Conservation (phyloP, 148 eudicot species). For the Chenopodium berlandieri region DNA sequence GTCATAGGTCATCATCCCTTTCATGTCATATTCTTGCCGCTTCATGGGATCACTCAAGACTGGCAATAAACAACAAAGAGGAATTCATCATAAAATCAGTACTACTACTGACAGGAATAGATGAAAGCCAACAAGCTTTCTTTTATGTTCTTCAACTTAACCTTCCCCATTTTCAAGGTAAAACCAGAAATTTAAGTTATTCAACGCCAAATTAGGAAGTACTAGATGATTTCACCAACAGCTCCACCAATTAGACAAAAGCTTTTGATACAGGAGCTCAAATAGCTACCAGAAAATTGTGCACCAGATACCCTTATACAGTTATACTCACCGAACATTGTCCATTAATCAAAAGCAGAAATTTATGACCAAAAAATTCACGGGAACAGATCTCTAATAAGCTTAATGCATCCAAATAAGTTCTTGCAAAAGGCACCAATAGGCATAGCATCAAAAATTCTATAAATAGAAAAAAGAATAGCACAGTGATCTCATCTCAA, state of each 20-base stretch:
- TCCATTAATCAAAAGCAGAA: too few relatives aligned
- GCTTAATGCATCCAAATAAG: neutral
- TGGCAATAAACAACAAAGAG: conserved; percentile 30
- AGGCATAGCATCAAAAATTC: neutral
- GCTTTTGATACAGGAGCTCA: neutral
- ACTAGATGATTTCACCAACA: neutral
- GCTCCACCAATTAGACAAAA: neutral
- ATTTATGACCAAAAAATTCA: neutral
- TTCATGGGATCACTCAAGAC: conserved; percentile 79
- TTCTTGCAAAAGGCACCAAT: neutral
- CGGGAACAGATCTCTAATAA: neutral
- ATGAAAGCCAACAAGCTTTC: conserved; percentile 1
- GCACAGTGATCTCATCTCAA: neutral
- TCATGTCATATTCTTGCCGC: conserved; percentile 76
- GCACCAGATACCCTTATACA: too few relatives aligned
- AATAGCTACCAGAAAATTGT: neutral
- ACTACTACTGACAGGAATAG: neutral
- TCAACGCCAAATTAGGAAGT: neutral
- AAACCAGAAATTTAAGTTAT: neutral
- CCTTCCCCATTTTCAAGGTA: neutral
- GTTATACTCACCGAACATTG: neutral
- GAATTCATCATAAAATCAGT: neutral
- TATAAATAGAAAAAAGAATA: neutral
- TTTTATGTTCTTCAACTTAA: neutral
- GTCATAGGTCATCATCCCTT: conserved; percentile 59